Conservation (phyloP, 805 yeast genomes). For the Zygosaccharomyces bailii region DNA sequence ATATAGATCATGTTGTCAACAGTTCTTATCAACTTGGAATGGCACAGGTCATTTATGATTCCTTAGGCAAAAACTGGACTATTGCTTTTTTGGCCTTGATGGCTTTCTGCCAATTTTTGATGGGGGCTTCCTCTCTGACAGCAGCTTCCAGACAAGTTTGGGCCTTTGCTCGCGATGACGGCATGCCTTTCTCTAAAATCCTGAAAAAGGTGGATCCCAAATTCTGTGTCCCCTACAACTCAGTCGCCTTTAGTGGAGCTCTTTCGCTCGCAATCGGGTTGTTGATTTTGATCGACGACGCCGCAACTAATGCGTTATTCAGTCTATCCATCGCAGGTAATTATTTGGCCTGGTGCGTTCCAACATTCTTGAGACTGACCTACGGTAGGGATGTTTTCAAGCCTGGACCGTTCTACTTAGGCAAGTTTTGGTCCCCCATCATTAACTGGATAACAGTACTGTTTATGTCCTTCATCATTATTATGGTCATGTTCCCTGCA, state of each 20-base stretch:
- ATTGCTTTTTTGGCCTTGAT: constrained; percentile 59
- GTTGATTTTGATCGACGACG: constrained; percentile 52
- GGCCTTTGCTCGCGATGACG: constrained; percentile 73
- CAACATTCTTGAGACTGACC: constrained; percentile 52
- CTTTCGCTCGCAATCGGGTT: constrained; percentile 53
- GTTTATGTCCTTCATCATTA: constrained; percentile 50
- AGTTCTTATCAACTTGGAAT: constrained; percentile 54
- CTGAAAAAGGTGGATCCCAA: constrained; percentile 54
- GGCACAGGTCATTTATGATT: constrained; percentile 60
- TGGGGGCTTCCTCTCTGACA: constrained; percentile 59
- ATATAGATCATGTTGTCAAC: constrained; percentile 38
- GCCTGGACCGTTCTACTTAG: constrained; percentile 65
- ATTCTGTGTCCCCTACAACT: constrained; percentile 58
- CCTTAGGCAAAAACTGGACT: constrained; percentile 63
- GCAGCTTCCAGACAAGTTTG: constrained; percentile 65
- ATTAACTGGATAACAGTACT: constrained; percentile 45
- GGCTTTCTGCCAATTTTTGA: constrained; percentile 57
- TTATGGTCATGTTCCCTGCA: constrained; percentile 60
- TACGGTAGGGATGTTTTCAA: constrained; percentile 46
- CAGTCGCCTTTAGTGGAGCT: constrained; percentile 52
- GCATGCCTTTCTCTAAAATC: constrained; percentile 55
- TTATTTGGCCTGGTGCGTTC: constrained; percentile 60
- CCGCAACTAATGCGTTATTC: constrained; percentile 68
- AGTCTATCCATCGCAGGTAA: constrained; percentile 61
- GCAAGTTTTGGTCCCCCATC: constrained; percentile 41